Percentiles rank a stretch among this genome's conserved stretches.
phyloP scores from a whole-genome alignment of 2,329 filamentous ascomycete genomes.

The Leptographium wingfieldii region DNA sequence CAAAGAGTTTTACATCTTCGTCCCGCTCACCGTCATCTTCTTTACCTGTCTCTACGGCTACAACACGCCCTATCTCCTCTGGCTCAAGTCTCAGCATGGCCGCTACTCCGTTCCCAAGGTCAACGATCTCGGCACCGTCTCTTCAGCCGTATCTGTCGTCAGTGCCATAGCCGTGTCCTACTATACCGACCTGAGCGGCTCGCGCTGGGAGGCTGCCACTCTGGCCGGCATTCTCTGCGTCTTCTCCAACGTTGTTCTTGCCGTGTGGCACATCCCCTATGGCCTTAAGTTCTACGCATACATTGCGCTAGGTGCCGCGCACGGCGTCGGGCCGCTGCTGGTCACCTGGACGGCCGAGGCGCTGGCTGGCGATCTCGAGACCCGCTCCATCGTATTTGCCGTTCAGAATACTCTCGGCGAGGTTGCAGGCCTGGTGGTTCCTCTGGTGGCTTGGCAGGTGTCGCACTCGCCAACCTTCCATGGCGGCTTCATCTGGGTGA shows the following conservation, averaged over 20 bases:
- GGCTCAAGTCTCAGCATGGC: conserved; percentile 7
- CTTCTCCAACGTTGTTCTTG: conserved; percentile 31
- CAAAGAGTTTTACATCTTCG: conserved; percentile 37
- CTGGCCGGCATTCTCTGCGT: background rate
- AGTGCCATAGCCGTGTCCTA: conserved; percentile 12
- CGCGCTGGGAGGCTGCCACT: background rate
- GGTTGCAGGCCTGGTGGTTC: conserved; percentile 13
- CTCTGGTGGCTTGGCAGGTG: conserved; percentile 12
- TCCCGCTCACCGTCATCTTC: conserved; percentile 29
- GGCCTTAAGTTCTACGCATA: conserved; percentile 24
- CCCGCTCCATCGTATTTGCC: conserved; percentile 14
- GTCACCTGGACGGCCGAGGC: conserved; percentile 13
- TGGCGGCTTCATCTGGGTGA: conserved; percentile 3
- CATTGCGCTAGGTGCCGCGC: background rate
- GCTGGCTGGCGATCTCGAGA: conserved; percentile 12
- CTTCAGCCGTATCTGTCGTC: conserved; percentile 25
- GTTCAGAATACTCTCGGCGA: conserved; percentile 13
- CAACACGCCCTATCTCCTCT: conserved; percentile 3
- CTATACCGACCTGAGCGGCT: conserved; percentile 19
- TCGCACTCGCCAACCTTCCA: conserved; percentile 1
- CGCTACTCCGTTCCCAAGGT: conserved; percentile 26
- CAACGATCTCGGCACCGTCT: conserved; percentile 28
- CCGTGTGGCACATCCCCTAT: conserved; percentile 35
- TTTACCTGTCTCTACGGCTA: conserved; percentile 14
- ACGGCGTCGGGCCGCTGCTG: background rate